phyloP scores from a whole-genome alignment of 805 yeast genomes.

The Saturnispora galanensis region DNA sequence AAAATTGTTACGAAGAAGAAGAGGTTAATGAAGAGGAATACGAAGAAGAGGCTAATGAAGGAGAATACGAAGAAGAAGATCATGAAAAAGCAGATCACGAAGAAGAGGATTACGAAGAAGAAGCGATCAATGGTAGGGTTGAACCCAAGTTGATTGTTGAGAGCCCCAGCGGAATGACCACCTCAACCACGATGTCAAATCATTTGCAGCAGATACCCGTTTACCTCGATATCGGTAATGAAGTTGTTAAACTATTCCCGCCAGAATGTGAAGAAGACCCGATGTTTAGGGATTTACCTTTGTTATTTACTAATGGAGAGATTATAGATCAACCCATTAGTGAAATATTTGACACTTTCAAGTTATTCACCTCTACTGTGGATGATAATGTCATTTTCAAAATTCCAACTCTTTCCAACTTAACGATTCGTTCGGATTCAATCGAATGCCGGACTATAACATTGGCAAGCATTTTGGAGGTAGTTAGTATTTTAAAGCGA shows the following conservation, averaged over 20 bases:
- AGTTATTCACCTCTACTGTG: neutral
- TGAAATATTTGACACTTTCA: conserved; percentile 11
- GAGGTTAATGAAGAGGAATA: neutral
- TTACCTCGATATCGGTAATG: conserved; percentile 22
- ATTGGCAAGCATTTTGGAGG: conserved; percentile 16
- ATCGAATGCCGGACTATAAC: conserved; percentile 10
- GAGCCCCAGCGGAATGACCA: neutral
- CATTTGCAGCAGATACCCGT: conserved; percentile 14
- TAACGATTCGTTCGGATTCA: conserved; percentile 21
- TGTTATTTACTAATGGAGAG: conserved; percentile 13
- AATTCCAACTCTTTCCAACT: conserved; percentile 17
- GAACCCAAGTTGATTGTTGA: neutral
- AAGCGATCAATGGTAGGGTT: neutral
- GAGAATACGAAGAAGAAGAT: conserved; percentile 2
- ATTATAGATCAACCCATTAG: conserved; percentile 9
- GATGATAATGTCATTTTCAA: conserved; percentile 8
- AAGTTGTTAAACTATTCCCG: conserved; percentile 19
- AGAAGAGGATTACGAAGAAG: neutral
- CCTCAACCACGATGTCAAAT: neutral
- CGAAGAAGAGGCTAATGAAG: neutral
- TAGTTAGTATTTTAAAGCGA: conserved; percentile 15
- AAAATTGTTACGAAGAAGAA: neutral
- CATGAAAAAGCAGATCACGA: neutral
- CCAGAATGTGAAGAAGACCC: conserved; percentile 18
- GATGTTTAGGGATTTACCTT: conserved; percentile 17